Conservation (phyloP, 345 rosid species). For the Eutrema heterophyllum region DNA sequence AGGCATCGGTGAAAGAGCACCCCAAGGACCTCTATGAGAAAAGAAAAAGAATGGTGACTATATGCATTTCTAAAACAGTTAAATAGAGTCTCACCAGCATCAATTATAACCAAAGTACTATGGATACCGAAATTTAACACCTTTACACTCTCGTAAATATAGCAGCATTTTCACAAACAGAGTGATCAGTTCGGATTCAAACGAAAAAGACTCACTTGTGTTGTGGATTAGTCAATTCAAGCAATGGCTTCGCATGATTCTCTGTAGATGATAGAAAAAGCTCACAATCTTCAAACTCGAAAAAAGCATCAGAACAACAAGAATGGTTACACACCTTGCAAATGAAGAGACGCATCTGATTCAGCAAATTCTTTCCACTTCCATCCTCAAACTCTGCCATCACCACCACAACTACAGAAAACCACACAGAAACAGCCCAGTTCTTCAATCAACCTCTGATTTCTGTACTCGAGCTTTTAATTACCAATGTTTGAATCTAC, state of each 20-base stretch:
- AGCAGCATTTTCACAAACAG: constrained; percentile 8
- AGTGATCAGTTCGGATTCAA: background rate
- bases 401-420: constrained; percentile 82
- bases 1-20: constrained; percentile 85
- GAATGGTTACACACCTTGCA: constrained; percentile 46
- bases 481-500: constrained; percentile 31
- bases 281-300: background rate
- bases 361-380: constrained; percentile 59
- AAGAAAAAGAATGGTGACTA: constrained; percentile 3
- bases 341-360: constrained; percentile 34
- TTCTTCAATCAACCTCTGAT: background rate
- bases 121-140: background rate
- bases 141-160: background rate
- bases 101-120: background rate
- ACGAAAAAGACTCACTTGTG: constrained; percentile 57
- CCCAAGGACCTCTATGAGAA: constrained; percentile 88
- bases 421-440: background rate
- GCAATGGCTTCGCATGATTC: constrained; percentile 52
- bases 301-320: background rate
- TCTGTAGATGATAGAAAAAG: constrained; percentile 38
- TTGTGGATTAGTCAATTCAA: constrained; percentile 79
- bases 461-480: background rate
- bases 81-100: background rate
- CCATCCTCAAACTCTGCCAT: constrained; percentile 92
- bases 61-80: background rate